Conservation (phyloP, 1,139 yeast genomes). For the Yarrowia galli region DNA sequence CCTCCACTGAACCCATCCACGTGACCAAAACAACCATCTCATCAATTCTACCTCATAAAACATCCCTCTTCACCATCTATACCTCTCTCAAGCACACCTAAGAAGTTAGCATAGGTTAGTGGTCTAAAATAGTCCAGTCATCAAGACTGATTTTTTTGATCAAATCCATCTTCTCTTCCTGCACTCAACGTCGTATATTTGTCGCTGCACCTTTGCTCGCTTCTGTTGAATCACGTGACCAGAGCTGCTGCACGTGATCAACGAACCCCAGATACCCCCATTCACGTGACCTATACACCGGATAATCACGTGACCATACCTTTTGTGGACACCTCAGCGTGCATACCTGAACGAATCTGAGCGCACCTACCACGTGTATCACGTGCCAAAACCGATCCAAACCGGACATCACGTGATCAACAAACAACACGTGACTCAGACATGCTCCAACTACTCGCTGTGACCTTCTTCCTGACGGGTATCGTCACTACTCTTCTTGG, state of each 20-base stretch:
- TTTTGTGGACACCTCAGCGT: too few relatives aligned
- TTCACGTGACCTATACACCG: neutral
- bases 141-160: neutral
- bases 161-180: neutral
- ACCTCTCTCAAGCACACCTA: neutral
- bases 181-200: neutral
- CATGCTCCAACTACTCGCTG: constrained; percentile 23
- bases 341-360: too few relatives aligned
- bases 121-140: neutral
- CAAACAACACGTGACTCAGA: neutral
- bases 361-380: too few relatives aligned
- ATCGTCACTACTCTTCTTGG: constrained; percentile 8
- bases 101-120: constrained; percentile 3
- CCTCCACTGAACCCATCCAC: too few relatives aligned
- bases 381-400: too few relatives aligned
- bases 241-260: neutral
- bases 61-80: too few relatives aligned
- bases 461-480: constrained; percentile 22
- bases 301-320: neutral
- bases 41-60: neutral
- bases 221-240: neutral
- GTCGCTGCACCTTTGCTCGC: too few relatives aligned
- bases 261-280: neutral
- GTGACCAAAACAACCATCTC: neutral
- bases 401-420: constrained; percentile 6